Evolutionary conservation across 2,329 filamentous ascomycete species (phyloP).

Genomic region (Colletotrichum cuscutae): DNA sequence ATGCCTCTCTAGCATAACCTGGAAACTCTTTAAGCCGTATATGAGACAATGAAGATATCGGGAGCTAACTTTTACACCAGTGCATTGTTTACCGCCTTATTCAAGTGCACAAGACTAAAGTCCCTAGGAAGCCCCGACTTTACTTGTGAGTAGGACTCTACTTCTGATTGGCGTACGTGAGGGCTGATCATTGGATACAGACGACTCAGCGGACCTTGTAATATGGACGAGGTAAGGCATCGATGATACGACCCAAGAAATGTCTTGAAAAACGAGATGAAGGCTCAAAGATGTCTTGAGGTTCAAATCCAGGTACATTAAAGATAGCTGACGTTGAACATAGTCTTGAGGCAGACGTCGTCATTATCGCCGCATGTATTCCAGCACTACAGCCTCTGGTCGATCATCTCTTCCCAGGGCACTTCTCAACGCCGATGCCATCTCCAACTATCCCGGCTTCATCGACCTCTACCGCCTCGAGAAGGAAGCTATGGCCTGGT

Average conservation of each 20-base stretch:
- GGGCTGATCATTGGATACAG: neutral
- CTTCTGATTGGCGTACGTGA: too few relatives aligned
- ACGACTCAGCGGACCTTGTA: slow-evolving; percentile 17
- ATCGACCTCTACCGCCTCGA: neutral
- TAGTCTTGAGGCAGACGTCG: slow-evolving; percentile 46
- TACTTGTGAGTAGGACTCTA: slow-evolving; percentile 37
- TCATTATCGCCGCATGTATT: slow-evolving; percentile 48
- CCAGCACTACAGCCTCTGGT: slow-evolving; percentile 45
- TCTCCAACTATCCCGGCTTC: neutral
- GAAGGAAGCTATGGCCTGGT: neutral
- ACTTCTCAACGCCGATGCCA: neutral
- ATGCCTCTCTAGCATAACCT: too few relatives aligned
- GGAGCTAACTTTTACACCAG: slow-evolving; percentile 10
- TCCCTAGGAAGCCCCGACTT: slow-evolving; percentile 40
- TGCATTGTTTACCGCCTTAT: slow-evolving; percentile 40
- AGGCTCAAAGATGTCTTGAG: too few relatives aligned
- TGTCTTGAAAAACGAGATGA: too few relatives aligned
- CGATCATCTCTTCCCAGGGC: slow-evolving; percentile 8
- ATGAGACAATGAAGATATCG: too few relatives aligned
- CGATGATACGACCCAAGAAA: too few relatives aligned
- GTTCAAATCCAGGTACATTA: neutral
- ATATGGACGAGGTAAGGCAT: slow-evolving; percentile 22
- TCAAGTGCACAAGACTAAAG: slow-evolving; percentile 49
- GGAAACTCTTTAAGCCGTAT: too few relatives aligned
- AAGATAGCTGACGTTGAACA: neutral